Evolutionary conservation across 208 protist genomes (phyloP).

Genomic region (Wallacemonas sp.): DNA sequence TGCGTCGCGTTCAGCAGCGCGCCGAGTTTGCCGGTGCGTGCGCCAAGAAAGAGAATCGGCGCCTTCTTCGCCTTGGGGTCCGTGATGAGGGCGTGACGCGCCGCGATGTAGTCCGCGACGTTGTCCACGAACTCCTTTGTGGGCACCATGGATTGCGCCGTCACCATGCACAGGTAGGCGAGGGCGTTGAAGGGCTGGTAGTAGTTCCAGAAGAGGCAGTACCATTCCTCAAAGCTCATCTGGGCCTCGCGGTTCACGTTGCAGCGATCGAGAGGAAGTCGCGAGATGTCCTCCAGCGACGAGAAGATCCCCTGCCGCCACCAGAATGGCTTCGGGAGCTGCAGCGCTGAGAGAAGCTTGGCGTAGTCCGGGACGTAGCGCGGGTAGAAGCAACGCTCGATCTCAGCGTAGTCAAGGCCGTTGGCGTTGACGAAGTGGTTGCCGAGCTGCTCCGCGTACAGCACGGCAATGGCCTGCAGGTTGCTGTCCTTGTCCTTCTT

Average conservation of each 20-base stretch:
- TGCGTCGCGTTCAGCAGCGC: conserved; percentile 74
- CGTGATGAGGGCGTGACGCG: conserved; percentile 68
- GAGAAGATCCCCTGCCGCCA: conserved; percentile 72
- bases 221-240: conserved; percentile 86
- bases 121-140: conserved; percentile 77
- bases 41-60: conserved; percentile 84
- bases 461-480: conserved; percentile 81
- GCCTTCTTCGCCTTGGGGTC: conserved; percentile 62
- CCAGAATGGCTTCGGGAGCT: conserved; percentile 63
- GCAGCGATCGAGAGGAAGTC: conserved; percentile 77
- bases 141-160: conserved; percentile 64
- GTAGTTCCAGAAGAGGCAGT: conserved; percentile 91
- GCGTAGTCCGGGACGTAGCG: conserved; percentile 65
- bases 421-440: conserved; percentile 66
- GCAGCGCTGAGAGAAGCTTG: conserved; percentile 48
- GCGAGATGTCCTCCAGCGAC: conserved; percentile 82
- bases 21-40: conserved; percentile 76
- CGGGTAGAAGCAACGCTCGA: conserved; percentile 87
- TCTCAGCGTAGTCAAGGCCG: conserved; percentile 62
- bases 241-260: conserved; percentile 55
- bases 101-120: conserved; percentile 73
- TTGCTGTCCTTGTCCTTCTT: conserved; percentile 72
- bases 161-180: conserved; percentile 82
- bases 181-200: conserved; percentile 77
- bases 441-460: conserved; percentile 81